Conservation (phyloP, 169 alveolate genomes). For the Plasmodium sp. region DNA sequence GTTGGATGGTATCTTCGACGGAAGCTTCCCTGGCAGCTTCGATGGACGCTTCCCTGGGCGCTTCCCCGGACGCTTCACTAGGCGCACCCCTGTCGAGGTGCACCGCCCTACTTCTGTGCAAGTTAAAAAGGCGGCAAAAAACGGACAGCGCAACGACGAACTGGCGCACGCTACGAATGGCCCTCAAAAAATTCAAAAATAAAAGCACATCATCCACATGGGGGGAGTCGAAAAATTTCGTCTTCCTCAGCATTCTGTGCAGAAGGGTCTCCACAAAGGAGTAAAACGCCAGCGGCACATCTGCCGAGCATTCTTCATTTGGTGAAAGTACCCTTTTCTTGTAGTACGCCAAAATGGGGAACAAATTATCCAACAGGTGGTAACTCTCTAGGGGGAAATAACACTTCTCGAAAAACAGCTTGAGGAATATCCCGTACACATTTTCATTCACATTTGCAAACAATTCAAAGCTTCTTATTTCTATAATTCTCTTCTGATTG, state of each 20-base stretch:
- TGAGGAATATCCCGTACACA: slow-evolving; percentile 29
- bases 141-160: slow-evolving; percentile 28
- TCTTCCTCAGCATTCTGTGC: slow-evolving; percentile 41
- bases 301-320: not conserved
- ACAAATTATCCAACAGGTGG: slow-evolving; percentile 26
- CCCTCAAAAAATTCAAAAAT: slow-evolving; percentile 27
- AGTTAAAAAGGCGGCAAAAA: slow-evolving; percentile 41
- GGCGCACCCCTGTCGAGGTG: not conserved
- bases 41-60: not conserved
- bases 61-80: not conserved
- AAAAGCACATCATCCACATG: slow-evolving; percentile 31
- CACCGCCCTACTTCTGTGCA: slow-evolving; percentile 10
- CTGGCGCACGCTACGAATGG: slow-evolving; percentile 15
- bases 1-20: no score
- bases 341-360: slow-evolving; percentile 17
- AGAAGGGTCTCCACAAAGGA: slow-evolving; percentile 11
- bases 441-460: slow-evolving; percentile 46
- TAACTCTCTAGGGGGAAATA: slow-evolving; percentile 55
- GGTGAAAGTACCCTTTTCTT: slow-evolving; percentile 10
- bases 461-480: slow-evolving; percentile 2
- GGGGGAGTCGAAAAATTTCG: slow-evolving; percentile 32
- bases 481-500: slow-evolving; percentile 27
- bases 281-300: slow-evolving; percentile 9
- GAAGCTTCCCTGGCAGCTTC: not conserved
- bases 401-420: slow-evolving; percentile 25